Base-by-base conservation (phyloP, 1,284 basidiomycete species). In the Exsudoporus floridanus region DNA sequence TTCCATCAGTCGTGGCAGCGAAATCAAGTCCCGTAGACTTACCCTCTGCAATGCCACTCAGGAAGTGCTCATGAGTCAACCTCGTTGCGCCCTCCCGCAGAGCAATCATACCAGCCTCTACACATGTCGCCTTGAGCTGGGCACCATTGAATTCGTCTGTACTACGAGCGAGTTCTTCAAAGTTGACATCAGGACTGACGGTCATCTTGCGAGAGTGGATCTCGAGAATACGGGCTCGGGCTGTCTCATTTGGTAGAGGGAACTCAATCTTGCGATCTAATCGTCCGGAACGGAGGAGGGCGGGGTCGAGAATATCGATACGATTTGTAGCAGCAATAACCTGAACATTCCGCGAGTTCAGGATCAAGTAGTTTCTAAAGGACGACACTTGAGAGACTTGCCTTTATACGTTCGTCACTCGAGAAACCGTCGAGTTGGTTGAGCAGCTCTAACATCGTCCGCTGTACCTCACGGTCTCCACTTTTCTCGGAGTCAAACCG, bases 61-160 rank as follows among this genome's bases (percentile, higher is more conserved):
- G 76, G 81, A 95, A 97, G 70, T 97, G 93, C 72, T 98, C 94
- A 63, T 97, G 94, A 27, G 81, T 84, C 54, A 98, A 76, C 71
- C 88, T 87, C n/a, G 85, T 85, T 16, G 94, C 93, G 41, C 95
- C 95, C 71, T 98, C 95, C 59, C 96, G 77, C 42, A 99, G 75
- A 18, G 96, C 90, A 66, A 98, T 96, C 97, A 99, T 99, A 57
- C 97, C 96, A 25, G 96, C 96, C 74, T 98, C 95, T 13, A 98
- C 89, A 76, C 95, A 94, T 19, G 98, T 88, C 31, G 94, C 94
- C 76, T 95, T 95, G 63, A 93, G 73, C 74, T 99, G 97, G 13
- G 96, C 96, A 53, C 94, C 96, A 18, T 92, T 94, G 67, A 99
- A 99, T 74, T 99, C 98, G 76, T 99, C 98, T 49, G 97, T 97